Evolutionary conservation across 805 yeast species (phyloP).

Genomic region (Blastobotrys terrestris): DNA sequence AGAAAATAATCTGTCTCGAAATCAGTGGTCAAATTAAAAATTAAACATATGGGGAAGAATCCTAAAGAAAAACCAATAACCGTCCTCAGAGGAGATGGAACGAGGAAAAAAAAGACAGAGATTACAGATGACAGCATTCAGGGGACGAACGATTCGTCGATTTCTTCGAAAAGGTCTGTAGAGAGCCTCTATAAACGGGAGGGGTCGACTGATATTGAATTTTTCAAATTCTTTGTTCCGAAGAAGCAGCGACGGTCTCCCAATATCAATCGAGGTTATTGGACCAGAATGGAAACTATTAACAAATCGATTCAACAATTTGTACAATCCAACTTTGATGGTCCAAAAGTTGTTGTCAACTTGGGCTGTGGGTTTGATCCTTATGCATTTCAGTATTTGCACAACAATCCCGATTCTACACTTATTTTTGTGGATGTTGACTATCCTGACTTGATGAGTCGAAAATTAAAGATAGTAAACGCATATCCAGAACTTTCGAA

Average conservation of each 20-base stretch:
- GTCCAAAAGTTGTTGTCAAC: conserved; percentile 46
- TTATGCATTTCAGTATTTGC: conserved; percentile 47
- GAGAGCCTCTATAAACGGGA: conserved; percentile 44
- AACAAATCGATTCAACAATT: conserved; percentile 46
- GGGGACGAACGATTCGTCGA: conserved; percentile 78
- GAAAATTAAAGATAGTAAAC: conserved; percentile 49
- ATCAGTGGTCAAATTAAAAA: not conserved
- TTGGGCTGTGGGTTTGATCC: conserved; percentile 78
- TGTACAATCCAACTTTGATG: conserved; percentile 25
- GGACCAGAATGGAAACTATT: conserved; percentile 72
- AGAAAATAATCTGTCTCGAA: not conserved
- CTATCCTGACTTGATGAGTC: conserved; percentile 59
- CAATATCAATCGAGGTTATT: conserved; percentile 74
- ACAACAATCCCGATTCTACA: conserved; percentile 28
- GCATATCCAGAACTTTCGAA: conserved; percentile 40
- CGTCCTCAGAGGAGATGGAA: conserved; percentile 1
- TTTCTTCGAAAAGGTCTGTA: conserved; percentile 76
- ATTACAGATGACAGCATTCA: conserved; percentile 60
- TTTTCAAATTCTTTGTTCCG: conserved; percentile 63
- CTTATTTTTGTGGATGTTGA: conserved; percentile 63
- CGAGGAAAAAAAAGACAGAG: conserved; percentile 9
- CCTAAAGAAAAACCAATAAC: conserved; percentile 3
- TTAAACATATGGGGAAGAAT: not conserved
- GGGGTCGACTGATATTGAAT: conserved; percentile 24
- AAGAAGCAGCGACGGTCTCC: conserved; percentile 68